Percentiles rank a stretch among this genome's conserved stretches.
phyloP scores from a whole-genome alignment of 2,329 filamentous ascomycete genomes.

The Penicillium olsonii region DNA sequence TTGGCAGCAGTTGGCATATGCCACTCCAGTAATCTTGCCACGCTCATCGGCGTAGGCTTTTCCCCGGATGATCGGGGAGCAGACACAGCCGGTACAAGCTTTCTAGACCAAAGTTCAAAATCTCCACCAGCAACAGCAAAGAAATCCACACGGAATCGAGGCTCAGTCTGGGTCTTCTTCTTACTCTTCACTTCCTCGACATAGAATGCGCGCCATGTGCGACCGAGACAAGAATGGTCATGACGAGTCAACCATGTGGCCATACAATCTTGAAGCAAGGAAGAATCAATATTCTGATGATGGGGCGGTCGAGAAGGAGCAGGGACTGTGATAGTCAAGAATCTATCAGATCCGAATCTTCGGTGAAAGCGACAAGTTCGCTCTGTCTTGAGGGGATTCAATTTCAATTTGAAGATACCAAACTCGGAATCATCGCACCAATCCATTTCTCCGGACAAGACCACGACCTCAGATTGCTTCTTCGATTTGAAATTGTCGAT shows the following conservation, averaged over 20 bases:
- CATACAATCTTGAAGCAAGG: slow-evolving; percentile 36
- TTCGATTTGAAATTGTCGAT: slow-evolving; percentile 33
- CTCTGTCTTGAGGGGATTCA: slow-evolving; percentile 46
- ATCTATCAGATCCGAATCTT: slow-evolving; percentile 50
- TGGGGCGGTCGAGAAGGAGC: slow-evolving; percentile 30
- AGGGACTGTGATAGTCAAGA: slow-evolving; percentile 44
- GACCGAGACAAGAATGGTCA: slow-evolving; percentile 43
- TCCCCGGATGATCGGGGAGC: slow-evolving; percentile 27
- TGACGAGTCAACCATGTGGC: slow-evolving; percentile 43
- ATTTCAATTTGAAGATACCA: slow-evolving; percentile 40
- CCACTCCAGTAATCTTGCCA: slow-evolving; percentile 48
- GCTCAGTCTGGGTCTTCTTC: slow-evolving; percentile 28
- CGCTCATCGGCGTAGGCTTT: slow-evolving; percentile 37
- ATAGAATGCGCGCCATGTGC: slow-evolving; percentile 48
- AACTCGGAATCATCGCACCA: slow-evolving; percentile 37
- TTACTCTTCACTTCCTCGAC: slow-evolving; percentile 42
- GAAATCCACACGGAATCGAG: slow-evolving; percentile 38
- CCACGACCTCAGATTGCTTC: slow-evolving; percentile 40
- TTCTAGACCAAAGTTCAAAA: slow-evolving; percentile 27
- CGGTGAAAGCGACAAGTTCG: slow-evolving; percentile 48
- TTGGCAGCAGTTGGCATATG: slow-evolving; percentile 44
- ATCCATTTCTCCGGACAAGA: slow-evolving; percentile 43
- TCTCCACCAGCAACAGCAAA: slow-evolving; percentile 49
- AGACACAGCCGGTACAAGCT: slow-evolving; percentile 18
- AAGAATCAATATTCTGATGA: slow-evolving; percentile 24